Base-by-base conservation (phyloP, 768 basidiomycete species). In the Pulveroboletus sp. region DNA sequence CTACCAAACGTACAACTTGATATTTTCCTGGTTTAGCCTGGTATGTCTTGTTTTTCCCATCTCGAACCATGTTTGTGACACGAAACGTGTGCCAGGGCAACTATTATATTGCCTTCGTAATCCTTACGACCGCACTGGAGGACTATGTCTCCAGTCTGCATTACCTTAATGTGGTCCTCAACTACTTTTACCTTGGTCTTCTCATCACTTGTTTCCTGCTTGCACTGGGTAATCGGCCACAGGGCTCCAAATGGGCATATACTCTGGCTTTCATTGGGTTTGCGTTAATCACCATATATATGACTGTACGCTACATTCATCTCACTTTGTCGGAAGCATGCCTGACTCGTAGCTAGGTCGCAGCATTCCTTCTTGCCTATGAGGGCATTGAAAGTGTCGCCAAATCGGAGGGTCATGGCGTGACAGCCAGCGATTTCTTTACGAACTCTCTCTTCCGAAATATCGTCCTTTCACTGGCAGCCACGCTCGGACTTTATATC, bases 21-120 rank as follows among this genome's bases (percentile, higher is more conserved):
- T 98, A 56, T 97, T 96, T 66, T 85, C 91, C 14, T 95, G 92
- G 90, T 93, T 94, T 56, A 76, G 86, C 12, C 71, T 94, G 50
- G 86, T 89, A 61, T 40, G 83, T 65, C 12, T 26, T 17, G 5
- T 36, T 29, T 30, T 9, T 20, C 35, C 38, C 19, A 10, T 42
- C 11, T 12, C 36, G 40, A 30, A 51, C 46, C 3, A 4, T 22
- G 9, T 27, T 20, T 29, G 11, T 58, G 35, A 58, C 16, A 35
- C 24, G 3, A 6, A 40, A 35, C 14, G 5, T 36, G 24, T 19
- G 29, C 24, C 50, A 85, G 87, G 92, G 88, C 1, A 95, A 95
- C 67, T 96, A 86, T 59, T 94, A 86, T 66, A 93, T 94, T 51
- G 86, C 92, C 0, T 95, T 96, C 69, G 71, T 75, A 39, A 85